Evolutionary conservation across 805 yeast genomes (phyloP).

Genomic region (Spathaspora boniae): DNA sequence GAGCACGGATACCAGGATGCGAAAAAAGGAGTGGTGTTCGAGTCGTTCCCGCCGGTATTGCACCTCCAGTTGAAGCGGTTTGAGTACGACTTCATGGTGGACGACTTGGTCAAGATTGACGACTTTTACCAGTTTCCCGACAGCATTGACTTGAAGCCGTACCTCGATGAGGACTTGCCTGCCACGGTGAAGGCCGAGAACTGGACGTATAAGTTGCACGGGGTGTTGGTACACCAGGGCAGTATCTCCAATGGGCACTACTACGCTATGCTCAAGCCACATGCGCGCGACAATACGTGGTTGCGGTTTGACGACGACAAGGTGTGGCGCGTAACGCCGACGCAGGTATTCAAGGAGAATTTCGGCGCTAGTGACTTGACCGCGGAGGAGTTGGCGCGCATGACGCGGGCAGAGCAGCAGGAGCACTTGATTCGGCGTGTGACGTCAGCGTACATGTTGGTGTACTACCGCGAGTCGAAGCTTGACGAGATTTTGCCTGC

Average conservation of each 20-base stretch:
- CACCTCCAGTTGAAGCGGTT: slow-evolving; percentile 92
- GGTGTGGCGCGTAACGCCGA: slow-evolving; percentile 81
- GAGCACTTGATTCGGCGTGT: slow-evolving; percentile 68
- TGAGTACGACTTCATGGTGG: slow-evolving; percentile 89
- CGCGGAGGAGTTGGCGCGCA: slow-evolving; percentile 43
- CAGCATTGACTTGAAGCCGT: slow-evolving; percentile 74
- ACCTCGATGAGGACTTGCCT: slow-evolving; percentile 55
- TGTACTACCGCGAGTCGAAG: slow-evolving; percentile 70
- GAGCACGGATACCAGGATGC: slow-evolving; percentile 93
- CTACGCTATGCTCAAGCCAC: slow-evolving; percentile 89
- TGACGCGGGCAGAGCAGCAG: slow-evolving; percentile 59
- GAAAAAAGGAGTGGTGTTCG: slow-evolving; percentile 90
- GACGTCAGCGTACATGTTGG: slow-evolving; percentile 96
- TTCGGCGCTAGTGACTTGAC: slow-evolving; percentile 73
- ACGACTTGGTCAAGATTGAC: slow-evolving; percentile 84
- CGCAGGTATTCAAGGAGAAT: slow-evolving; percentile 87
- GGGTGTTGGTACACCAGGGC: slow-evolving; percentile 94
- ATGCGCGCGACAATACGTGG: slow-evolving; percentile 63
- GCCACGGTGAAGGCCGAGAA: slow-evolving; percentile 46
- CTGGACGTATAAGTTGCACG: slow-evolving; percentile 82
- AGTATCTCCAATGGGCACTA: slow-evolving; percentile 96
- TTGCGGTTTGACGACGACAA: slow-evolving; percentile 92
- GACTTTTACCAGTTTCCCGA: slow-evolving; percentile 90
- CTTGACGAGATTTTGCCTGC: slow-evolving; percentile 57
- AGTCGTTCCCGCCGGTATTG: slow-evolving; percentile 85